Conservation (phyloP, 768 basidiomycete genomes). For the Strobilomyces confusus region DNA sequence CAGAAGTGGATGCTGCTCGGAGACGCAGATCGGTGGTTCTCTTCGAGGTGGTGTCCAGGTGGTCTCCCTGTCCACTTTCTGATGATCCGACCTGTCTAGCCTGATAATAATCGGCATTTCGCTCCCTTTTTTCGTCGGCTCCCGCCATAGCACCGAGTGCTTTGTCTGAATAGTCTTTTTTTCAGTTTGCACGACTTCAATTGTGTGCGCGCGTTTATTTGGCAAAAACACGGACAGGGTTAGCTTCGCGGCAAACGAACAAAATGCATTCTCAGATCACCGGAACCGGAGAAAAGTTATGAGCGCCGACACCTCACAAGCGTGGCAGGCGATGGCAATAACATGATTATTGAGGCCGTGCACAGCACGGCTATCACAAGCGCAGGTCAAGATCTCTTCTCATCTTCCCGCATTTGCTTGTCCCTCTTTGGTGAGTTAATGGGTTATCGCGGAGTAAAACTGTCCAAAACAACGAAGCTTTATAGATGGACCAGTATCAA, state of each 20-base stretch:
- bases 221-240: constrained; percentile 9
- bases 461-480: constrained; percentile 20
- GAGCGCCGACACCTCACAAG: constrained; percentile 30
- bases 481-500: constrained; percentile 24
- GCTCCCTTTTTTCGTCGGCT: neutral
- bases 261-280: constrained; percentile 8
- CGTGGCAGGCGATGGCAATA: constrained; percentile 25
- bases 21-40: constrained; percentile 6
- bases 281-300: constrained; percentile 25
- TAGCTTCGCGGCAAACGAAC: constrained; percentile 23
- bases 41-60: neutral
- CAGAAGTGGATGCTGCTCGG: neutral
- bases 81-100: constrained; percentile 10
- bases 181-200: neutral
- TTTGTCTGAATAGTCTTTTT: neutral
- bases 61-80: neutral
- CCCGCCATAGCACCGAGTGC: neutral
- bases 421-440: constrained; percentile 16
- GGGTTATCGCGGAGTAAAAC: constrained; percentile 23
- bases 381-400: constrained; percentile 26
- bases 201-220: neutral
- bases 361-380: constrained; percentile 33
- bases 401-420: constrained; percentile 16
- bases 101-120: constrained; percentile 4
- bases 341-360: constrained; percentile 24